Percentiles rank a stretch among this genome's conserved stretches.
phyloP scores from a whole-genome alignment of 2,329 filamentous ascomycete species.

The Harringtonia lauricola region DNA sequence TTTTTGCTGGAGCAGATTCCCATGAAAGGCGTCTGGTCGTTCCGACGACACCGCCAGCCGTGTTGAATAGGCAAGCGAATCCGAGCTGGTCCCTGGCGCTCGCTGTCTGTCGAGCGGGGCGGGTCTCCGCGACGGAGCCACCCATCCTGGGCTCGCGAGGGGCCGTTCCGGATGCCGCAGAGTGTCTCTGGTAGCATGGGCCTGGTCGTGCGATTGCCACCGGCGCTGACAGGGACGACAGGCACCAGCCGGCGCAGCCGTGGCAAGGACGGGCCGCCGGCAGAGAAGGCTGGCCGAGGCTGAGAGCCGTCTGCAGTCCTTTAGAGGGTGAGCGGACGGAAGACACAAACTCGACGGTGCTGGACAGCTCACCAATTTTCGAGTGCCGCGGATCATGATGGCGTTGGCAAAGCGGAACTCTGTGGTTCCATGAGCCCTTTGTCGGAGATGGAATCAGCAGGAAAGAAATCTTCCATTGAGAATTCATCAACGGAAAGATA shows the following conservation, averaged over 20 bases:
- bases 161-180: too few species aligned
- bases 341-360: background rate
- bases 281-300: background rate
- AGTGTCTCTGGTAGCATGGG: background rate
- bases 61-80: too few species aligned
- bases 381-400: constrained; percentile 8
- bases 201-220: constrained; percentile 2
- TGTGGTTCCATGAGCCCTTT: background rate
- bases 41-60: too few species aligned
- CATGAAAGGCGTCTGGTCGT: too few species aligned
- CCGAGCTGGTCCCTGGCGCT: too few species aligned
- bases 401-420: background rate
- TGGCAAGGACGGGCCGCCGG: background rate
- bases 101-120: too few species aligned
- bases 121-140: too few species aligned
- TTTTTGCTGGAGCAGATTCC: too few species aligned
- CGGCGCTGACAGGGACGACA: background rate
- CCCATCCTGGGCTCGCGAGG: too few species aligned
- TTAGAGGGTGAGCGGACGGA: background rate
- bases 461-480: background rate
- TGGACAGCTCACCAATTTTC: constrained; percentile 3
- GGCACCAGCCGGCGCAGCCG: background rate
- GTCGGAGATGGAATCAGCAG: background rate
- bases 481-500: background rate
- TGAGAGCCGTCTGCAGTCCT: constrained; percentile 4